Percentiles rank a stretch among this genome's conserved stretches.
These are phyloP conservation scores for Geranium rotundifolium DNA, from an alignment of 345 rosid genomes.

Conservation along the genomic window DNA sequence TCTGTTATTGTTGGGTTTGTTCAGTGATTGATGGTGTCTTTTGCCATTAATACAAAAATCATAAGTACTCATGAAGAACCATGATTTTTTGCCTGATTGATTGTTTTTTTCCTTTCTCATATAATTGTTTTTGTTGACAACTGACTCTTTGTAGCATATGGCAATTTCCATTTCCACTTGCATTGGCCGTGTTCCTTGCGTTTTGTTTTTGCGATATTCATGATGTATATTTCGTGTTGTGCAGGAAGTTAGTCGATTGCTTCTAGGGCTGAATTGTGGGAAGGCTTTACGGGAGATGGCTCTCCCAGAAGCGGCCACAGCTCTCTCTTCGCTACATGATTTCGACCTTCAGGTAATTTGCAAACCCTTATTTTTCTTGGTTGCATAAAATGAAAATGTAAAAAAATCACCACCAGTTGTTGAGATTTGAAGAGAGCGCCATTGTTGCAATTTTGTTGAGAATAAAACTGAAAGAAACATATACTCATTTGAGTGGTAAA, in stretches of 20 bases:
- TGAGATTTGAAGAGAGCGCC: no score
- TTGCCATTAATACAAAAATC: no score
- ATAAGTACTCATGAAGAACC: no score
- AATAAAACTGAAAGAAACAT: neutral
- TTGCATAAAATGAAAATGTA: neutral
- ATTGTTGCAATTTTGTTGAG: neutral
- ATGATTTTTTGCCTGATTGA: no score
- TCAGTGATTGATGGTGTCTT: no score
- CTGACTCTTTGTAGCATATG: no score
- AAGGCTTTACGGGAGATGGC: conserved; percentile 31
- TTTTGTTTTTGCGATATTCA: neutral
- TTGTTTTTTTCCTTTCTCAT: no score
- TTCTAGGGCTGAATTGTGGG: conserved; percentile 72
- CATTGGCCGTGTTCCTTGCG: neutral
- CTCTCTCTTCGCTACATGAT: conserved; percentile 42
- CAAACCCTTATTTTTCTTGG: neutral
- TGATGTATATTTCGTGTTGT: conserved; percentile 10
- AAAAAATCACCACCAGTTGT: neutral
- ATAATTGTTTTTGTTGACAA: no score
- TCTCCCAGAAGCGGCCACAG: conserved; percentile 41
- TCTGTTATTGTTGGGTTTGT: no score
- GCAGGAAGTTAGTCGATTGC: conserved; percentile 79
- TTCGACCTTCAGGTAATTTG: conserved; percentile 70
- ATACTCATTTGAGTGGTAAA: no score
- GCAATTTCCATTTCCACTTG: no score